Evolutionary conservation across 2,329 filamentous ascomycete genomes (phyloP), one percentile per base, ranked within the genome.

Genomic region (Xylariaceae sp.): DNA sequence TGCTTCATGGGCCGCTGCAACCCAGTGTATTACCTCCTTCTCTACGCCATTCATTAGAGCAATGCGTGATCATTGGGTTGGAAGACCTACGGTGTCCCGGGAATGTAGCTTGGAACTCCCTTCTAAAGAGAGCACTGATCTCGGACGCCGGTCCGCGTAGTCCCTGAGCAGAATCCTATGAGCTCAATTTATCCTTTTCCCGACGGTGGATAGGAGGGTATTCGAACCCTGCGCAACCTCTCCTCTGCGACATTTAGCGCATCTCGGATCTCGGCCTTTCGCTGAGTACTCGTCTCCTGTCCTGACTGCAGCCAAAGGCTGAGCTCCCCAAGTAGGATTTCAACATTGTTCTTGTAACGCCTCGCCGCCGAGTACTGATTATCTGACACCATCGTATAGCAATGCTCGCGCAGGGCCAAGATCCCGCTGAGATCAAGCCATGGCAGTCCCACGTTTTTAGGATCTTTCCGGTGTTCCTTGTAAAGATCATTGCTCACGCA

Each of bases 401-500:
- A 80, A 60, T 80, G 71, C 51, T 69, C 71, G 1, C 78, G 73
- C 0, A 80, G 58, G 2, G 67, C 64, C 0, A 77, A 11, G 47
- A 80, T 77, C 0, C 77, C 77, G 53, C 77, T 79, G 4, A 79
- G 65, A 0, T 66, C 15, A 2, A 81, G 72, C n/a, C 67, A 68
- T 0, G 71, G 72, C 17, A 69, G 58, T 2, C 74, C 68, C 4
- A 49, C 56, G 4, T 64, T 60, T 13, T 49, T 68, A 1, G 71
- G 63, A 2, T 58, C 45, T 0, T 68, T 23, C 2, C 77, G 72
- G 23, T 75, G 44, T 0, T 73, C 62, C 75, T 74, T 75, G 65
- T 81, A 80, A 2, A 73, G 59, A 0, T 55, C 68, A 61, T 80
- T 81, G 65, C 78, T 78, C 8, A 77, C 73, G 53, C 77, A 80